phyloP scores from a whole-genome alignment of 78 protist genomes.

The Paulinella micropora region DNA sequence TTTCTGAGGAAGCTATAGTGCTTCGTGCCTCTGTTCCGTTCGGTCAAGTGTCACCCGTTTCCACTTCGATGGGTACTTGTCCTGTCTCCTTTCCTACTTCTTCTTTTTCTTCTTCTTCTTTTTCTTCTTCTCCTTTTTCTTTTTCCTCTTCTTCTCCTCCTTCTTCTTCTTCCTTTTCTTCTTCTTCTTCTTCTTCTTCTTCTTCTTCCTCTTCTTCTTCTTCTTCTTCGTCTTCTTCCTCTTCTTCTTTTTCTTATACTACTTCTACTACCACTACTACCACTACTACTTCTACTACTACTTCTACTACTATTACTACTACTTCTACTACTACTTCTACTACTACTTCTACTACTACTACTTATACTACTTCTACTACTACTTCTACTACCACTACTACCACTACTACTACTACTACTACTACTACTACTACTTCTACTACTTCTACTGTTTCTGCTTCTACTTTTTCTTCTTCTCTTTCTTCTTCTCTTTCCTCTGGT shows the following conservation, averaged over 20 bases:
- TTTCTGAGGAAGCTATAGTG: too few relatives aligned
- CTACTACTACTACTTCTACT: neutral
- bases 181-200: conserved; percentile 22
- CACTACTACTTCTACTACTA: conserved; percentile 4
- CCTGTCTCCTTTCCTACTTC: too few relatives aligned
- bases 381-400: too few relatives aligned
- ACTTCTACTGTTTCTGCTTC: too few relatives aligned
- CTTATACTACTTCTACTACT: too few relatives aligned
- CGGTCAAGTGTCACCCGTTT: too few relatives aligned
- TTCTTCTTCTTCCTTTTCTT: neutral
- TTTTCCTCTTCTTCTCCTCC: neutral
- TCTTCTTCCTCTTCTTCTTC: conserved; percentile 12
- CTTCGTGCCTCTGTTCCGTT: too few relatives aligned
- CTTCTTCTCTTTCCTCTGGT: too few relatives aligned
- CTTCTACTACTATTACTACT: neutral
- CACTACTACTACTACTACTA: neutral
- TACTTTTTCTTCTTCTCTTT: neutral
- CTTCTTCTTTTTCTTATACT: too few relatives aligned
- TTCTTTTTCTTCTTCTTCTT: conserved; percentile 9
- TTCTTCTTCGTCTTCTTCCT: too few relatives aligned
- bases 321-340: conserved; percentile 8
- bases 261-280: too few relatives aligned
- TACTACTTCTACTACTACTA: neutral
- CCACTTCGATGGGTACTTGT: too few relatives aligned
- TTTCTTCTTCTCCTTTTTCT: neutral